Base-by-base conservation (phyloP, 495 filamentous ascomycete species). In the Parachaetomium inaequale region DNA sequence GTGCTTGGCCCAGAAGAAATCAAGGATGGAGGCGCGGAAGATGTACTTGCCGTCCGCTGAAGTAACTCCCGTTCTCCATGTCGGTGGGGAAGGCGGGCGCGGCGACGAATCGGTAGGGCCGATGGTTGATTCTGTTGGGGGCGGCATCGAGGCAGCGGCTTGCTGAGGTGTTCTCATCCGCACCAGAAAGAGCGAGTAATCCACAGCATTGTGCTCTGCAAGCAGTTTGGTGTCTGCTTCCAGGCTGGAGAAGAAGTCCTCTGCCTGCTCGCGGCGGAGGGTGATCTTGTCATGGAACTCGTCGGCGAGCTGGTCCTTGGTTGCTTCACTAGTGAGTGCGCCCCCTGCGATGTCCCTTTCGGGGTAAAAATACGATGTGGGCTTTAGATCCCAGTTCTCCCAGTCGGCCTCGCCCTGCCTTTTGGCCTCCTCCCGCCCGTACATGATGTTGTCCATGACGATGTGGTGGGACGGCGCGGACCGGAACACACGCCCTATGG, bases 1-100 rank as follows among this genome's bases (percentile, higher is more conserved):
- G 72, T 89, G 86, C 67, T 84, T 85, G 1, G 85, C 84, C 84
- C 87, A 89, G 72, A 89, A 88, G 65, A 89, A 89, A 70, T 89
- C 87, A 46, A 90, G 71, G 25, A 89, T 65, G 6, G 84, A 78
- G 8, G 79, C 83, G 15, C 85, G 76, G 64, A 88, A 90, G 23
- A 84, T 77, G 75, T 86, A 84, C 68, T 83, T 81, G 4, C 83
- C 84, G 68, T 88, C 84, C 11, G 79, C 75, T 23, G 83, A 85
- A 0, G 68, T 45, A 2, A 88, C 38, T 0, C 88, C 88, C 0
- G 73, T 79, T 7, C 85, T 74, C 85, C 85, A 89, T 2, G 75
- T 71, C 15, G 75, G 73, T 1, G 74, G 74, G 0, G 52, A 12
- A 0, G 76, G 73, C 6, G 73, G 74, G 5, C 68, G 55, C 6